These are phyloP conservation scores for Diaporthe longicolla DNA, from an alignment of 2,329 filamentous ascomycete species.

Conservation along the genomic window DNA sequence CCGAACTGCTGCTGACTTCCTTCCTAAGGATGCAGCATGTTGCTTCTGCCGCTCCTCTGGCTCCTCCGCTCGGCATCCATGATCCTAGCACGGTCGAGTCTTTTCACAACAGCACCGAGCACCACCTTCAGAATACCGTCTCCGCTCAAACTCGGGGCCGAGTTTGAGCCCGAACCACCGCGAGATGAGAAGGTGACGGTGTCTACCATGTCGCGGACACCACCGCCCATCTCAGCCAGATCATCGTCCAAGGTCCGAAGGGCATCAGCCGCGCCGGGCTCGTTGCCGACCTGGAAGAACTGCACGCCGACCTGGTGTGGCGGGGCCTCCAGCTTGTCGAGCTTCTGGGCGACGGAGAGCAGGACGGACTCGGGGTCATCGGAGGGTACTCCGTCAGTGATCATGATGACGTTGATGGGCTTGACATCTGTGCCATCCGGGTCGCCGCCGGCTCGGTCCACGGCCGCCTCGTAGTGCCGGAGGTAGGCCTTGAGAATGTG, in stretches of 20 bases:
- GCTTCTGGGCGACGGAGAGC: slow-evolving; percentile 74
- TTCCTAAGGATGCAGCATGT: slow-evolving; percentile 35
- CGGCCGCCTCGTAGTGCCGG: slow-evolving; percentile 61
- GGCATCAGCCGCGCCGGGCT: slow-evolving; percentile 73
- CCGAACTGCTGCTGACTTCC: neutral
- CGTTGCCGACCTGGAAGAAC: slow-evolving; percentile 93
- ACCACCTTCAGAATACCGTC: slow-evolving; percentile 86
- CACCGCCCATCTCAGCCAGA: slow-evolving; percentile 66
- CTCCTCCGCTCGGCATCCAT: slow-evolving; percentile 41
- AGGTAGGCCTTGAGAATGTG: slow-evolving; percentile 83
- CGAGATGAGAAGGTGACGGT: slow-evolving; percentile 79
- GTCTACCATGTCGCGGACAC: slow-evolving; percentile 90
- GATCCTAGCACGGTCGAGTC: slow-evolving; percentile 66
- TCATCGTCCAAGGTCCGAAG: slow-evolving; percentile 83
- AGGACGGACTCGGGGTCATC: slow-evolving; percentile 85
- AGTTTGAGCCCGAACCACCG: slow-evolving; percentile 49
- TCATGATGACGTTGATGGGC: slow-evolving; percentile 91
- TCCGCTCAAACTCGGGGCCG: slow-evolving; percentile 65
- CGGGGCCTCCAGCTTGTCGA: slow-evolving; percentile 79
- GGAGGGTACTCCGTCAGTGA: slow-evolving; percentile 87
- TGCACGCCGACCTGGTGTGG: slow-evolving; percentile 91
- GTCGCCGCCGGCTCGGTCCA: slow-evolving; percentile 52
- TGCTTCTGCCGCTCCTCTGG: slow-evolving; percentile 40
- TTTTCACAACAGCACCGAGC: slow-evolving; percentile 80
- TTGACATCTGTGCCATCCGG: slow-evolving; percentile 67